A percentile compares a stretch with the other conserved stretches of the same genome.
Conservation (phyloP, 495 filamentous ascomycete species). For the Cercophora newfieldiana region DNA sequence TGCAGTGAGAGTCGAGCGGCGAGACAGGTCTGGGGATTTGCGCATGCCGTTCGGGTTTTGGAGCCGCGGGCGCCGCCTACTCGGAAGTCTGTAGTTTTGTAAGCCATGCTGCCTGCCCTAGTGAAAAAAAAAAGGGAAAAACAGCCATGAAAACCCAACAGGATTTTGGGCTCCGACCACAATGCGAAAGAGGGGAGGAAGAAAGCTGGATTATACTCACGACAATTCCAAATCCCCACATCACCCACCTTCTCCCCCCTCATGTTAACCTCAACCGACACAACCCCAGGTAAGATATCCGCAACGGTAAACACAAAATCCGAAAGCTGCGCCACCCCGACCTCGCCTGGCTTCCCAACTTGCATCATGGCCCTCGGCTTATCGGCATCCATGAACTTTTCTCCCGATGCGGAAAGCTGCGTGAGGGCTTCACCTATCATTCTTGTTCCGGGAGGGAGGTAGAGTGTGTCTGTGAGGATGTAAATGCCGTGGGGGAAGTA, state of each 20-base stretch:
- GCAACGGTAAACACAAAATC: constrained; percentile 57
- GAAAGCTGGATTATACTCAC: too few species aligned
- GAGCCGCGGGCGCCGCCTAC: constrained; percentile 51
- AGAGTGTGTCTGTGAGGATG: constrained; percentile 45
- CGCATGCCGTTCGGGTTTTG: neutral
- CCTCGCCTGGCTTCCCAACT: constrained; percentile 54
- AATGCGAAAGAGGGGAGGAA: constrained; percentile 57
- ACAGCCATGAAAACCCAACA: too few species aligned
- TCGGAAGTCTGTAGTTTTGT: too few species aligned
- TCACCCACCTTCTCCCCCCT: constrained; percentile 45
- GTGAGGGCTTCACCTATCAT: constrained; percentile 49
- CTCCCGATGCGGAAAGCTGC: constrained; percentile 48
- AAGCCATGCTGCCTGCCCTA: too few species aligned
- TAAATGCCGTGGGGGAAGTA: constrained; percentile 45
- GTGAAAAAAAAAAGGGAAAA: too few species aligned
- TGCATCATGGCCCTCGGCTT: constrained; percentile 56
- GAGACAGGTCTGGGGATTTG: neutral
- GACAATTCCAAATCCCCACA: constrained; percentile 58
- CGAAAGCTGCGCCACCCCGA: constrained; percentile 57
- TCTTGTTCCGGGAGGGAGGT: constrained; percentile 55
- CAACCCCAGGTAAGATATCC: constrained; percentile 52
- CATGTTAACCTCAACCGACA: constrained; percentile 51
- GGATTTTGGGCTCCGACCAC: too few species aligned
- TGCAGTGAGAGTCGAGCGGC: neutral
- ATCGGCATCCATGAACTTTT: constrained; percentile 49